Evolutionary conservation across 78 protist genomes (phyloP).

Genomic region (Dictyostelium capitatum): DNA sequence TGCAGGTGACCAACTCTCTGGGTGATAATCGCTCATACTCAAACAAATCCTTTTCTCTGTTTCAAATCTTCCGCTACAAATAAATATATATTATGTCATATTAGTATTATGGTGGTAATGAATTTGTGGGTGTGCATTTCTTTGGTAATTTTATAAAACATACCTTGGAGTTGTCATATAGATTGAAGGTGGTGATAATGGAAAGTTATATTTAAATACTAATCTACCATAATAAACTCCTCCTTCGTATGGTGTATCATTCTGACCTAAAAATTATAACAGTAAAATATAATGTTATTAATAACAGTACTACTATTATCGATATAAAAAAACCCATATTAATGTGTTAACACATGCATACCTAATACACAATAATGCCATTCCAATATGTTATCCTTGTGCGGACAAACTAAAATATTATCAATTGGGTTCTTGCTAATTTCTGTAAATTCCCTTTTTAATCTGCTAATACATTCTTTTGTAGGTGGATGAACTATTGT

Average conservation of each 20-base stretch:
- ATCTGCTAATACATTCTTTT: constrained; percentile 64
- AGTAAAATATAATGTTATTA: not conserved
- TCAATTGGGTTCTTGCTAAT: constrained; percentile 70
- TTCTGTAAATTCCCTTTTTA: constrained; percentile 66
- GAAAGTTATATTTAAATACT: constrained; percentile 51
- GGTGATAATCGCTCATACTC: constrained; percentile 82
- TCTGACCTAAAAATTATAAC: constrained; percentile 43
- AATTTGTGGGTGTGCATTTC: no score
- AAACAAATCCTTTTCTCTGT: constrained; percentile 55
- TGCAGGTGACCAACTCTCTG: constrained; percentile 86
- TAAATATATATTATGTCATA: constrained; percentile 17
- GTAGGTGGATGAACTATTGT: constrained; percentile 58
- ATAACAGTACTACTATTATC: not conserved
- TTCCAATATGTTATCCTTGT: constrained; percentile 53
- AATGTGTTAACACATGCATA: no score
- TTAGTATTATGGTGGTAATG: no score
- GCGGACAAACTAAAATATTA: constrained; percentile 68
- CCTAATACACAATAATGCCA: constrained; percentile 32
- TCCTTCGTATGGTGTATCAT: constrained; percentile 57
- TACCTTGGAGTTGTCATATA: not conserved
- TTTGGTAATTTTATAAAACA: no score
- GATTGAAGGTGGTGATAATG: constrained; percentile 56
- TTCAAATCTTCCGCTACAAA: constrained; percentile 49
- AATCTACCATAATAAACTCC: constrained; percentile 68
- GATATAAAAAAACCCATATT: not conserved